Evolutionary conservation across 2,329 filamentous ascomycete species (phyloP), one percentile per base, ranked within the genome.

Genomic region (Conoideocrella luteorostrata): DNA sequence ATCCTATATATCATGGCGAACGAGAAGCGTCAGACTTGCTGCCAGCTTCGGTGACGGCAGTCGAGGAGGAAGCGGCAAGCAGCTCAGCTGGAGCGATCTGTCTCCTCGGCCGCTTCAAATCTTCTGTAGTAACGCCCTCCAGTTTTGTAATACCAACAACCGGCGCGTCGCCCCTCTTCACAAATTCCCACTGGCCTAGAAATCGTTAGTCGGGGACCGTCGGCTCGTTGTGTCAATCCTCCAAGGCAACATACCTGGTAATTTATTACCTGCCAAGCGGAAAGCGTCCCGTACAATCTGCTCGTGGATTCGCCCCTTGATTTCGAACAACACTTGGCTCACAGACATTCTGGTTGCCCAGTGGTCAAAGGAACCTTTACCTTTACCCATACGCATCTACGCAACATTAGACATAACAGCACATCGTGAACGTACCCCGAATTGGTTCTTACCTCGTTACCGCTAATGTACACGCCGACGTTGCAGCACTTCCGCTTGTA

Each of bases 361-460:
- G 61, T 95, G 88, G 63, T 98, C 93, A 61, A 98, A 97, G 50
- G 84, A 86, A 55, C 93, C 93, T 65, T 98, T 98, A 68, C 93
- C 93, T 69, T 97, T 98, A 64, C 93, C 93, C 94, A 98, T 98
- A 78, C 93, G 85, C 64, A 88, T 85, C 80, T 84, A 52, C 6
- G 37, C 42, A 43, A 35, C 20, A 33, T 44, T 20, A 47, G 37
- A 17, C 21, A n/a, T 5, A 33, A 11, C 22, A 22, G 12, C 15
- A 18, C 17, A 24, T 18, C 9, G 12, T n/a, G 22, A 24, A 17
- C 20, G n/a, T 12, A 26, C 5, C 13, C 30, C 15, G n/a, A 13
- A 23, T 20, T 17, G 4, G 29, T 38, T 21, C 46, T 39, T 37
- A 84, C 82, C 70, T 98, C 93, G 59, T 97, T 98, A 46, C 93